Evolutionary conservation across 805 yeast genomes (phyloP), one percentile per base, ranked within the genome.

Genomic region (Candida odintsovae): DNA sequence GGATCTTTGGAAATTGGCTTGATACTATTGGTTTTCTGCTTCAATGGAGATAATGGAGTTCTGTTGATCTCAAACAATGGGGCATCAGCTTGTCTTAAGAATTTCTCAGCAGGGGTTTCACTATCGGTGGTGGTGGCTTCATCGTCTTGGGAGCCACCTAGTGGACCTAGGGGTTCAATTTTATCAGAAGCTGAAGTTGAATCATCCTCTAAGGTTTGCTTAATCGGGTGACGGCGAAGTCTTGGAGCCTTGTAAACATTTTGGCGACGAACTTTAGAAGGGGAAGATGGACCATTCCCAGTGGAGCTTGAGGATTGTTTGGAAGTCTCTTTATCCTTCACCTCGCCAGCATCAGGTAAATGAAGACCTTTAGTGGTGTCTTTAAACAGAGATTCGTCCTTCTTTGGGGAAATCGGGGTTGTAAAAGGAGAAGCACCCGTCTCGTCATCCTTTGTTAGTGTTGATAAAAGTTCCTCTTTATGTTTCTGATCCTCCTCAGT

Each of bases 51-150:
- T 15, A 61, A 48, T 3, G 61, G 57, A 22, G 51, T 61, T 53
- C 59, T 56, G 45, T 52, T 66, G 31, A 78, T 60, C 19, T 77
- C 69, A 49, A 78, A 81, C 40, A 80, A 64, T 4, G 86, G 86
- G 6, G 74, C 76, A 31, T 81, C 77, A 0, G 75, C 71, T 26
- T 74, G 76, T 50, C 71, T 67, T 6, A 68, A 61, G 28, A 78
- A 50, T 20, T 59, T 48, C 2, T 70, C 73, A 12, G 67, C 66
- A 19, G 57, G 48, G 3, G 67, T 48, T 40, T 64, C 53, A 58
- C 64, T 44, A 47, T 65, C 53, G 52, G 66, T 52, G 21, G 52
- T 64, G 12, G 54, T 56, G 44, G 54, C 52, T 43, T 64, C 73
- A 39, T 47, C 63, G 42, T 61, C 56, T 43, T 62, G 56, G 55